Percentiles rank a stretch among this genome's conserved stretches.
These are phyloP conservation scores for Cercospora zeae-maydis DNA, from an alignment of 2,329 filamentous ascomycete species.

Conservation along the genomic window DNA sequence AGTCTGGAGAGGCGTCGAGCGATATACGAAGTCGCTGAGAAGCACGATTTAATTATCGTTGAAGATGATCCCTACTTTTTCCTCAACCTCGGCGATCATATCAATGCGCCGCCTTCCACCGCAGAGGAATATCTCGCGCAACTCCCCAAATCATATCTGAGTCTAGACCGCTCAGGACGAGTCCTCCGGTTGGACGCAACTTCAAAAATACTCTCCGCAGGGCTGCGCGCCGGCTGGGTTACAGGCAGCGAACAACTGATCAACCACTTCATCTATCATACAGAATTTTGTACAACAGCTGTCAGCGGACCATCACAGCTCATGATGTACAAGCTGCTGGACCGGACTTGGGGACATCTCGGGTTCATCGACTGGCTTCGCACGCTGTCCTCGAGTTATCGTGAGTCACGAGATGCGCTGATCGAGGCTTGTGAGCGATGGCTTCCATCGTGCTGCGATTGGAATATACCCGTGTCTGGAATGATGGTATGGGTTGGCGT, in stretches of 20 bases:
- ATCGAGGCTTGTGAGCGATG: constrained; percentile 30
- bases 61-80: constrained; percentile 37
- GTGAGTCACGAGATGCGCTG: constrained; percentile 26
- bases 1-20: constrained; percentile 23
- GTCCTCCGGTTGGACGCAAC: constrained; percentile 35
- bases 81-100: constrained; percentile 17
- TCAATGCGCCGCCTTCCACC: neutral
- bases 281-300: constrained; percentile 25
- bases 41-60: constrained; percentile 32
- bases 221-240: constrained; percentile 35
- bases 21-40: constrained; percentile 31
- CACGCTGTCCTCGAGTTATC: constrained; percentile 28
- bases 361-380: constrained; percentile 34
- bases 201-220: constrained; percentile 37
- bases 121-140: constrained; percentile 16
- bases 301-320: constrained; percentile 34
- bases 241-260: constrained; percentile 31
- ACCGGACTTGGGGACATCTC: constrained; percentile 34
- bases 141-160: constrained; percentile 34
- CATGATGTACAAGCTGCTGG: constrained; percentile 34
- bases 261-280: constrained; percentile 28
- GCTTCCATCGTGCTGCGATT: constrained; percentile 27
- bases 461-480: constrained; percentile 24
- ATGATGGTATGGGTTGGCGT: constrained; percentile 32
- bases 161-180: constrained; percentile 35